phyloP scores from a whole-genome alignment of 2,329 filamentous ascomycete species.

The Nemania diffusa region DNA sequence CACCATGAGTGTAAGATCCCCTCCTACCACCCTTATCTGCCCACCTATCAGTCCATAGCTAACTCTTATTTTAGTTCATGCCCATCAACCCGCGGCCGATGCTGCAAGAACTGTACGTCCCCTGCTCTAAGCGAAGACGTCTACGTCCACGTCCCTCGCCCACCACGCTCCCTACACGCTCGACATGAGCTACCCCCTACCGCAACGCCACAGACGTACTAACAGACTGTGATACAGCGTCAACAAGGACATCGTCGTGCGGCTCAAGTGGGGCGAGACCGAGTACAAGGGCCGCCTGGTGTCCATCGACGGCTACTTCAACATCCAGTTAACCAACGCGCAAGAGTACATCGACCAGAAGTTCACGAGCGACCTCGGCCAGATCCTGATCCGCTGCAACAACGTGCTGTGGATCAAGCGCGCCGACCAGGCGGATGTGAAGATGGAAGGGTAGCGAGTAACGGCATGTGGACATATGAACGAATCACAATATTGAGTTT shows the following conservation, averaged over 20 bases:
- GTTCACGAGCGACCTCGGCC: constrained; percentile 83
- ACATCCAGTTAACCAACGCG: constrained; percentile 89
- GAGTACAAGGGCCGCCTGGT: constrained; percentile 96
- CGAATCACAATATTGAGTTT: not conserved
- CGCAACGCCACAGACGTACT: no score
- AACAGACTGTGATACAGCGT: constrained; percentile 65
- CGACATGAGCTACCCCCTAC: no score
- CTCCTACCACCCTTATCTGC: not conserved
- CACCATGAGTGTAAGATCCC: constrained; percentile 51
- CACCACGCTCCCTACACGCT: not conserved
- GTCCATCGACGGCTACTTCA: constrained; percentile 98
- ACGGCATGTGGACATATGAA: not conserved
- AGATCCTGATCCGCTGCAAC: constrained; percentile 96
- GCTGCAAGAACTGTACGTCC: constrained; percentile 84
- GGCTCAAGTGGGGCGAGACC: constrained; percentile 97
- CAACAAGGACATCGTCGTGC: constrained; percentile 89
- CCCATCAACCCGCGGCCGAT: constrained; percentile 97
- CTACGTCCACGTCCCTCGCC: constrained; percentile 2
- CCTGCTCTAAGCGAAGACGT: not conserved
- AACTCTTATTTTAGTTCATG: constrained; percentile 70
- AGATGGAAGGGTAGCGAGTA: constrained; percentile 63
- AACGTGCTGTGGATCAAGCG: constrained; percentile 93
- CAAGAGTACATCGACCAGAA: constrained; percentile 93
- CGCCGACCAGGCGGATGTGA: constrained; percentile 65
- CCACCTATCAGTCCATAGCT: not conserved